Evolutionary conservation across 495 filamentous ascomycete genomes (phyloP), one percentile per base, ranked within the genome.

Genomic region (Tuber indicum): DNA sequence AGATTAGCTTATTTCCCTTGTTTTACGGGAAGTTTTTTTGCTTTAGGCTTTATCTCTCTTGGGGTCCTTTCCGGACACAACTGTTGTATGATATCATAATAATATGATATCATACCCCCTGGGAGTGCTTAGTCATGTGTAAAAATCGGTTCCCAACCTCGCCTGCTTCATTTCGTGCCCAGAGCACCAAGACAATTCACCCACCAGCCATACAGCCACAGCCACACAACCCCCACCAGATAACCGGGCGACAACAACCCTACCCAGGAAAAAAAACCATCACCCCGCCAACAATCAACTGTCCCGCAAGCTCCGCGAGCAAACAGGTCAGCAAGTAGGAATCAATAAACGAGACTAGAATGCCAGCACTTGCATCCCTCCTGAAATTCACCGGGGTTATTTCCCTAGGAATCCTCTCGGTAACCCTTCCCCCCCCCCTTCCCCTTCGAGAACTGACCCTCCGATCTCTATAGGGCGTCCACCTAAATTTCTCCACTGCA

Each of bases 341-440:
- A 62, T 62, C 52, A 3, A 14, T 58, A 32, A 66, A 32, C 26
- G 4, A 66, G 58, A 66, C 16, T 26, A 36, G 26, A 58, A 81
- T 81, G 78, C 79, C 79, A 10, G 77, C 76, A 43, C 69, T 82
- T 23, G 23, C 76, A 45, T 58, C 79, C 42, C 75, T 79, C 41
- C 82, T 83, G 3, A 93, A 93, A 82, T 92, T 93, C 84, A 87
- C 91, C 32, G 91, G 91, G 76, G 91, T 91, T 21, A 86, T 92
- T 74, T 89, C 88, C 58, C 87, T 93, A 14, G 91, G 91, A 45
- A 86, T 93, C 10, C 84, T 93, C 74, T 92, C 91, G 14, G 91
- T 93, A 89, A 76, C 86, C 84, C 26, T 46, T 41, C 66, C 74
- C 75, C 47, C 73, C 72, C 47, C 70, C 12, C 21, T 49, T 71